Evolutionary conservation across 768 basidiomycete species (phyloP).

Genomic region (Coprinopsis sp.): DNA sequence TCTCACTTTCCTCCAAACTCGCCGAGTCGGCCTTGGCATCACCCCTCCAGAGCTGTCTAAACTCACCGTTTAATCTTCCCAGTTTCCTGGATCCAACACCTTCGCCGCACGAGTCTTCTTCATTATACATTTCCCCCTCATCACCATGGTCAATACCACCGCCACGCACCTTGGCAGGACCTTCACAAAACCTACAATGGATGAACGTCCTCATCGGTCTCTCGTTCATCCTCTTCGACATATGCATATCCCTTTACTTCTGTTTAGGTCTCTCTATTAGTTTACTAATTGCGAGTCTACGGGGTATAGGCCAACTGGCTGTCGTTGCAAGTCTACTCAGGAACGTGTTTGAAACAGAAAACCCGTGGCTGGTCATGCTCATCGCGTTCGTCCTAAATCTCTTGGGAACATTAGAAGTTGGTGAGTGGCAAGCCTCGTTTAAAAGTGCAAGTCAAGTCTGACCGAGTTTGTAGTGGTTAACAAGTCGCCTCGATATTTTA

Average conservation of each 20-base stretch:
- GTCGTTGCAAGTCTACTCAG: slow-evolving; percentile 68
- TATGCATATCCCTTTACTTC: slow-evolving; percentile 56
- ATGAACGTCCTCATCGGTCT: slow-evolving; percentile 73
- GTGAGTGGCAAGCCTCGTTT: slow-evolving; percentile 31
- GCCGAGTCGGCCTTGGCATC: too few relatives aligned
- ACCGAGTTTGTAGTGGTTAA: slow-evolving; percentile 57
- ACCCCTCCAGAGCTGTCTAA: too few relatives aligned
- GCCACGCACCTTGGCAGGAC: too few relatives aligned
- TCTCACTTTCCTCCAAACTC: too few relatives aligned
- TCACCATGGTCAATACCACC: too few relatives aligned
- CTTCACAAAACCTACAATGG: slow-evolving; percentile 64
- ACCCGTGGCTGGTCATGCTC: slow-evolving; percentile 67
- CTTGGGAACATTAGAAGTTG: slow-evolving; percentile 74
- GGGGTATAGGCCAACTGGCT: slow-evolving; percentile 77
- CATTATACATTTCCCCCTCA: too few relatives aligned
- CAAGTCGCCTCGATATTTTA: slow-evolving; percentile 68
- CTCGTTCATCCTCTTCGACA: slow-evolving; percentile 71
- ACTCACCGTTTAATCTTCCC: too few relatives aligned
- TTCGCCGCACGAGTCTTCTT: too few relatives aligned
- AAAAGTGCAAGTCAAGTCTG: background rate
- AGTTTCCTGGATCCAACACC: too few relatives aligned
- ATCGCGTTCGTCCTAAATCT: slow-evolving; percentile 70
- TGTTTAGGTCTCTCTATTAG: slow-evolving; percentile 66
- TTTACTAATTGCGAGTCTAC: slow-evolving; percentile 61
- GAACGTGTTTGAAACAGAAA: slow-evolving; percentile 70